These are phyloP conservation scores for Candida sojae DNA, from an alignment of 1,139 yeast genomes.

Conservation along the genomic window DNA sequence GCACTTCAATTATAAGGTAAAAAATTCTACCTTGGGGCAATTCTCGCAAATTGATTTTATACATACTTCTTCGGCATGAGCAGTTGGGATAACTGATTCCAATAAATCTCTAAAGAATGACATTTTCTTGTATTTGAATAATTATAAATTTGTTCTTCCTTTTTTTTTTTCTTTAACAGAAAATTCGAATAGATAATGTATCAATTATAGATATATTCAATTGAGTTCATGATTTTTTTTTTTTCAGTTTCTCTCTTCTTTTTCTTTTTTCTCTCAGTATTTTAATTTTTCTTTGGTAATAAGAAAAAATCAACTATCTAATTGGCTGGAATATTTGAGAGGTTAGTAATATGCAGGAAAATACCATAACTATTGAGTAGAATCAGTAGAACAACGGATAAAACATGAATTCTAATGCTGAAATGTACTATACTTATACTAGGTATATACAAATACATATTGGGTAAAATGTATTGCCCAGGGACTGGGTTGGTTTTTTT, in stretches of 20 bases:
- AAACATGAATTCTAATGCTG: too few relatives aligned
- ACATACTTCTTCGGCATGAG: conserved; percentile 81
- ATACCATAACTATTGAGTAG: not conserved
- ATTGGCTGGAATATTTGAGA: conserved; percentile 9
- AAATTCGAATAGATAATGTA: conserved; percentile 1
- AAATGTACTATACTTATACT: too few relatives aligned
- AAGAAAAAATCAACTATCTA: conserved; percentile 12
- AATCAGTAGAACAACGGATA: not conserved
- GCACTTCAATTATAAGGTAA: not conserved
- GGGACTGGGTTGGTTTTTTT: too few relatives aligned
- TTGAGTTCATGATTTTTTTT: not conserved
- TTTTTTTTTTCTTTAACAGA: not conserved
- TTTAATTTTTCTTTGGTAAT: conserved; percentile 1
- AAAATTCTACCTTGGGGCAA: not conserved
- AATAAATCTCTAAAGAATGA: conserved; percentile 75
- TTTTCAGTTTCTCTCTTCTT: not conserved
- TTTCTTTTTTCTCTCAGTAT: not conserved
- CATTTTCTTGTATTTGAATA: conserved; percentile 22
- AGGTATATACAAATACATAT: too few relatives aligned
- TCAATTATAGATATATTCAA: not conserved
- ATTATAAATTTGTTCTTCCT: not conserved
- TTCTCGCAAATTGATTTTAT: not conserved
- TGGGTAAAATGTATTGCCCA: too few relatives aligned
- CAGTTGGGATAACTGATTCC: conserved; percentile 82
- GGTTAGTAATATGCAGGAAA: conserved; percentile 5